A percentile compares a stretch with the other conserved stretches of the same genome.
Conservation (phyloP, 495 filamentous ascomycete genomes). For the Neohortaea acidophila region DNA sequence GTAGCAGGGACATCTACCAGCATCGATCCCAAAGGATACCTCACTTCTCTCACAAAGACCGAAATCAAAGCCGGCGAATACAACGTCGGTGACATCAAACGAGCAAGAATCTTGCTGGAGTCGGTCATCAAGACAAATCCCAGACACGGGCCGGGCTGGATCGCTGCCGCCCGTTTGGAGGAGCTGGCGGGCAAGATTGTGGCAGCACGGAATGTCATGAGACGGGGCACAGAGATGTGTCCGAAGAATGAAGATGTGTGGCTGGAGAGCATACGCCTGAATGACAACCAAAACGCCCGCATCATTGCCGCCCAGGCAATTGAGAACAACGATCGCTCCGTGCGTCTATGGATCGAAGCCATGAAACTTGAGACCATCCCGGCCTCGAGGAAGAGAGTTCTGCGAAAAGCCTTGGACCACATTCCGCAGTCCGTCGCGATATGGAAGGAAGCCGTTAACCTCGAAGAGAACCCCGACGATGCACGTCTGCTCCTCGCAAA, state of each 20-base stretch:
- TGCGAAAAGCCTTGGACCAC: slow-evolving; percentile 74
- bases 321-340: slow-evolving; percentile 74
- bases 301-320: slow-evolving; percentile 93
- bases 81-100: slow-evolving; percentile 86
- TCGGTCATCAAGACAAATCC: slow-evolving; percentile 93
- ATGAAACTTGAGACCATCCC: slow-evolving; percentile 79
- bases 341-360: slow-evolving; percentile 81
- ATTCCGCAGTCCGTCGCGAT: slow-evolving; percentile 82
- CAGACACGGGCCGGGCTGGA: slow-evolving; percentile 90
- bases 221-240: slow-evolving; percentile 72
- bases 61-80: slow-evolving; percentile 63
- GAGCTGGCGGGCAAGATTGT: slow-evolving; percentile 82
- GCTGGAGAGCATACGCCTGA: slow-evolving; percentile 86
- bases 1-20: slow-evolving; percentile 69
- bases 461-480: slow-evolving; percentile 78
- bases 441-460: slow-evolving; percentile 95
- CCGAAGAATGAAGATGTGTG: slow-evolving; percentile 90
- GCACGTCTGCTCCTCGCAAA: slow-evolving; percentile 77
- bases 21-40: slow-evolving; percentile 89
- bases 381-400: slow-evolving; percentile 73
- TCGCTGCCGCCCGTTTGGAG: slow-evolving; percentile 84
- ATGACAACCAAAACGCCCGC: slow-evolving; percentile 62
- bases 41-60: slow-evolving; percentile 72
- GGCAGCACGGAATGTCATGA: slow-evolving; percentile 68
- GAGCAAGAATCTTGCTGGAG: slow-evolving; percentile 81